A percentile compares a stretch with the other conserved stretches of the same genome.
Conservation (phyloP, 2,329 filamentous ascomycete genomes). For the Cucurbitaria berberidis region DNA sequence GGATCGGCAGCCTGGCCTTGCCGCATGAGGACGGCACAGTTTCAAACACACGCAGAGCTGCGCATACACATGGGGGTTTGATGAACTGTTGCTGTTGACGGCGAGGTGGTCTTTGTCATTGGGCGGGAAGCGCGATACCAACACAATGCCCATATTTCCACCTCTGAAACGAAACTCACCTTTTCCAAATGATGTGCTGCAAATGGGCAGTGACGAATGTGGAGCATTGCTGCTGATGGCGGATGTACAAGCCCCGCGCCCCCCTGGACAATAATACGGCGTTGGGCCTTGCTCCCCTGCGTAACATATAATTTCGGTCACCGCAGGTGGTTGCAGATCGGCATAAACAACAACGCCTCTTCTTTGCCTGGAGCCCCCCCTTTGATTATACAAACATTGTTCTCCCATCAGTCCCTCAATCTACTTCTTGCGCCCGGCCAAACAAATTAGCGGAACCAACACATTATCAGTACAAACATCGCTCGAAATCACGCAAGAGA, state of each 20-base stretch:
- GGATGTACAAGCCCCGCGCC: slow-evolving; percentile 24
- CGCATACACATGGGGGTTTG: slow-evolving; percentile 7
- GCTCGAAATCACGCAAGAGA: neutral
- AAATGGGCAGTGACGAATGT: slow-evolving; percentile 12
- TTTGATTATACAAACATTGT: slow-evolving; percentile 26
- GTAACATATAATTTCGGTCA: slow-evolving; percentile 26
- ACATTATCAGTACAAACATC: slow-evolving; percentile 15
- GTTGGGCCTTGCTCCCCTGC: slow-evolving; percentile 25
- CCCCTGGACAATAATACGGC: slow-evolving; percentile 21
- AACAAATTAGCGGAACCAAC: slow-evolving; percentile 3
- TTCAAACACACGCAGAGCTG: slow-evolving; percentile 22
- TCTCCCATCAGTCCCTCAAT: slow-evolving; percentile 10
- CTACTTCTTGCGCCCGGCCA: slow-evolving; percentile 7
- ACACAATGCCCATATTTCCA: slow-evolving; percentile 5
- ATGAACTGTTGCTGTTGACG: slow-evolving; percentile 8
- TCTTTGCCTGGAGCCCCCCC: slow-evolving; percentile 19
- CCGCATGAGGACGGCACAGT: slow-evolving; percentile 25
- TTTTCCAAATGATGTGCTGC: slow-evolving; percentile 17
- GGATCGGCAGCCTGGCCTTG: slow-evolving; percentile 13
- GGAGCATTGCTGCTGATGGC: slow-evolving; percentile 15
- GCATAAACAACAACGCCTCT: slow-evolving; percentile 28
- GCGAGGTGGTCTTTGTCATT: slow-evolving; percentile 11
- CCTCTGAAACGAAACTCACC: slow-evolving; percentile 12
- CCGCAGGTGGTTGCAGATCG: slow-evolving; percentile 25
- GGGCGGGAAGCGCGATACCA: slow-evolving; percentile 10